phyloP scores from a whole-genome alignment of 768 basidiomycete genomes.

The Boletus reticuloceps region DNA sequence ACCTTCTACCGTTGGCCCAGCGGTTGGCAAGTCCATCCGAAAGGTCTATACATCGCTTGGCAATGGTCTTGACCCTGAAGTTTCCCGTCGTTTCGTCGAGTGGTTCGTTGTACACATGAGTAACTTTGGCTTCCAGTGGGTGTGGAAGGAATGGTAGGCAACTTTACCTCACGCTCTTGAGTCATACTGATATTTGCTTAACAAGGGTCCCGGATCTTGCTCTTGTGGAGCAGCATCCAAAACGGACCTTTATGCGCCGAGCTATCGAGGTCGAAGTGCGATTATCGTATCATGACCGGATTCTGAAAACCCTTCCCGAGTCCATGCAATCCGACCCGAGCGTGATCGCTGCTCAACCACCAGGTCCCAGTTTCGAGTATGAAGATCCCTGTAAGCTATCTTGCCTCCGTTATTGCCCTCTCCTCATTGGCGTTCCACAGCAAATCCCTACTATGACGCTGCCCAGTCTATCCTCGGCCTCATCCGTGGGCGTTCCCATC shows the following conservation, averaged over 20 bases:
- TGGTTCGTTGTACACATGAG: constrained; percentile 98
- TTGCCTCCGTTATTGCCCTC: background rate
- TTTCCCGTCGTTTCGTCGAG: constrained; percentile 78
- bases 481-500: constrained; percentile 76
- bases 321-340: constrained; percentile 67
- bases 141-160: constrained; percentile 96
- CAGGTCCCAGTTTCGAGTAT: constrained; percentile 80
- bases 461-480: constrained; percentile 76
- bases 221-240: constrained; percentile 75
- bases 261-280: constrained; percentile 89
- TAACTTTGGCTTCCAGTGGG: constrained; percentile 98
- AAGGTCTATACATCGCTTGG: constrained; percentile 78
- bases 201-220: constrained; percentile 82
- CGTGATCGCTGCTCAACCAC: constrained; percentile 67
- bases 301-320: constrained; percentile 84
- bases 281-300: constrained; percentile 89
- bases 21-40: constrained; percentile 93
- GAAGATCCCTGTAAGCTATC: constrained; percentile 65
- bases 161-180: background rate
- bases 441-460: constrained; percentile 74
- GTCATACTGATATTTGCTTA: background rate
- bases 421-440: constrained; percentile 37
- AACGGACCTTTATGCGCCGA: constrained; percentile 81
- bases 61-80: constrained; percentile 84
- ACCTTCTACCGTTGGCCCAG: constrained; percentile 89